Evolutionary conservation across 78 protist genomes (phyloP).

Genomic region (Dictyostelium firmibasis): DNA sequence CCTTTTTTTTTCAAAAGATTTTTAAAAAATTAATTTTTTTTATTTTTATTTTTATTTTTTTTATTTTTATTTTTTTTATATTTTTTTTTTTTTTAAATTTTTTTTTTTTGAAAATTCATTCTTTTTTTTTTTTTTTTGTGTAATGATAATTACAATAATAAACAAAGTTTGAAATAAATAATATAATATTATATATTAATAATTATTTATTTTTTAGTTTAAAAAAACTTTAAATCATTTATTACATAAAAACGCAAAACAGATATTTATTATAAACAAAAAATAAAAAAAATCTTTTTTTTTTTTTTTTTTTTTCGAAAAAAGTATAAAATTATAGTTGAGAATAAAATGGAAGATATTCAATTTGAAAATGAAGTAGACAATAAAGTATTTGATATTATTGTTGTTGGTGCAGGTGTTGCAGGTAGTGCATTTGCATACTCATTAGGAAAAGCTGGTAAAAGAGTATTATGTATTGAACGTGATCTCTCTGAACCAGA

Average conservation of each 20-base stretch:
- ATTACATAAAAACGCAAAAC: no score
- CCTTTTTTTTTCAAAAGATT: background rate
- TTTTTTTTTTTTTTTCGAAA: no score
- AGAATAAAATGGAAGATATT: background rate
- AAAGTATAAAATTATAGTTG: no score
- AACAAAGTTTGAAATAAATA: background rate
- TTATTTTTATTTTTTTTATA: background rate
- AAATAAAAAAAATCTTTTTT: no score
- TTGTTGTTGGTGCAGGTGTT: slow-evolving; percentile 88
- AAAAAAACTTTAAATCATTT: no score
- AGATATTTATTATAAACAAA: no score
- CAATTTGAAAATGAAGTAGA: slow-evolving; percentile 14
- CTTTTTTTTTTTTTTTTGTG: background rate
- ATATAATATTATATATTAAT: no score
- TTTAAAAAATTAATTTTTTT: background rate
- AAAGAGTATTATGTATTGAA: slow-evolving; percentile 80
- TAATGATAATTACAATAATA: background rate
- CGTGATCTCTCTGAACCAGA: slow-evolving; percentile 86
- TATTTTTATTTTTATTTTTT: no score
- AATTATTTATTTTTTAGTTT: background rate
- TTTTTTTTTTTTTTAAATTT: background rate
- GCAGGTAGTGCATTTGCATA: slow-evolving; percentile 84
- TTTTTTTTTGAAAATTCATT: background rate
- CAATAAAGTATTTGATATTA: slow-evolving; percentile 62
- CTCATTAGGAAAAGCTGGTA: slow-evolving; percentile 80